phyloP scores from a whole-genome alignment of 2,329 filamentous ascomycete species.

The Monilinia vaccinii-corymbosi region DNA sequence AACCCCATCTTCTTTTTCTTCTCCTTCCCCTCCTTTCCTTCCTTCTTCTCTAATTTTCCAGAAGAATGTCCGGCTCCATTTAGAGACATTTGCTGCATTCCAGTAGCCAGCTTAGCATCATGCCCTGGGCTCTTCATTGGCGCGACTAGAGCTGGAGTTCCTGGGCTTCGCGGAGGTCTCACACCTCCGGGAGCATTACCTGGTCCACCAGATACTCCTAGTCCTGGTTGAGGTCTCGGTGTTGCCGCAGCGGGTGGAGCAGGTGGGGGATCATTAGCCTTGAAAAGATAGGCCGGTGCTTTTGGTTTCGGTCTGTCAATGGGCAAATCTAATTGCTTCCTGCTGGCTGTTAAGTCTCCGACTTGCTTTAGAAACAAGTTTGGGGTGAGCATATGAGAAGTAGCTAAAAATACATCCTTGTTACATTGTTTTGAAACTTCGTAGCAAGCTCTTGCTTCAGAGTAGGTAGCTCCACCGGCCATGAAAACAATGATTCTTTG shows the following conservation, averaged over 20 bases:
- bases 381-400: slow-evolving; percentile 88
- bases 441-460: slow-evolving; percentile 82
- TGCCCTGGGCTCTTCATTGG: slow-evolving; percentile 4
- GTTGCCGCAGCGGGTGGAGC: slow-evolving; percentile 29
- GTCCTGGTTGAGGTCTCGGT: neutral
- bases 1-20: slow-evolving; percentile 53
- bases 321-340: slow-evolving; percentile 69
- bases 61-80: slow-evolving; percentile 14
- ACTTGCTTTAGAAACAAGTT: slow-evolving; percentile 75
- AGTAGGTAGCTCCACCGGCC: slow-evolving; percentile 90
- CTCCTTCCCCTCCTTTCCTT: slow-evolving; percentile 31
- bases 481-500: slow-evolving; percentile 91
- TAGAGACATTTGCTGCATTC: slow-evolving; percentile 7
- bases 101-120: neutral
- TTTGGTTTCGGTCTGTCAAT: slow-evolving; percentile 70
- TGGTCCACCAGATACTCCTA: slow-evolving; percentile 1
- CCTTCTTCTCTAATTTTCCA: slow-evolving; percentile 41
- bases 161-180: slow-evolving; percentile 1
- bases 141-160: neutral
- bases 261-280: slow-evolving; percentile 52
- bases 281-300: slow-evolving; percentile 79
- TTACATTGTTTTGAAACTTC: slow-evolving; percentile 65
- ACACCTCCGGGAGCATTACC: neutral
- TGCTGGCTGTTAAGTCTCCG: slow-evolving; percentile 67
- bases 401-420: slow-evolving; percentile 79